Evolutionary conservation across 176 grass and related monocot genomes (phyloP).

Genomic region (Oryza glumipatula): DNA sequence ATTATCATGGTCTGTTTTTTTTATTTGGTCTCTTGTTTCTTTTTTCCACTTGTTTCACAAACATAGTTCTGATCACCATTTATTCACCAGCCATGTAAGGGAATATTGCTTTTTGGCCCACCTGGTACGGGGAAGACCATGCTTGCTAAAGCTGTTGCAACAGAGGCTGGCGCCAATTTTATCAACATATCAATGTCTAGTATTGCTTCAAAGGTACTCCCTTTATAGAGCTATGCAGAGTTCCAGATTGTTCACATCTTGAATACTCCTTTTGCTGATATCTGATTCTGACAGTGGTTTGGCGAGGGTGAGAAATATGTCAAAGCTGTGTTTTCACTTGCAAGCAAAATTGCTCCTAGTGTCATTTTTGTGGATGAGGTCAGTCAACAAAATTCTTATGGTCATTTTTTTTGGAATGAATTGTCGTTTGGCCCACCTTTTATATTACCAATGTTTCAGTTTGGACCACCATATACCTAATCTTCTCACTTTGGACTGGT

Average conservation of each 20-base stretch:
- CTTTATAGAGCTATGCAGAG: conserved; percentile 26
- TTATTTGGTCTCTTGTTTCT: background rate
- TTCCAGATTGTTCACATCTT: conserved; percentile 37
- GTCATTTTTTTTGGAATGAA: background rate
- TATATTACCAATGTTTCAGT: no score
- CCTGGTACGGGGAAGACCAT: conserved; percentile 97
- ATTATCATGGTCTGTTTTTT: conserved; percentile 14
- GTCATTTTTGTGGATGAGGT: conserved; percentile 99
- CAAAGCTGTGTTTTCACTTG: conserved; percentile 93
- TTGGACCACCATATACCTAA: no score
- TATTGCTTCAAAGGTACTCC: conserved; percentile 86
- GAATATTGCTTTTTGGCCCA: conserved; percentile 96
- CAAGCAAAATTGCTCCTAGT: conserved; percentile 98
- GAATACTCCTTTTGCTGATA: conserved; percentile 27
- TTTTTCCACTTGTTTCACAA: conserved; percentile 12
- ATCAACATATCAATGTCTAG: conserved; percentile 99
- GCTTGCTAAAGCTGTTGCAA: conserved; percentile 99
- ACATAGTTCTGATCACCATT: conserved; percentile 29
- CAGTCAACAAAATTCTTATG: conserved; percentile 37
- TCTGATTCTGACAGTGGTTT: conserved; percentile 83
- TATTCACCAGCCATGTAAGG: conserved; percentile 85
- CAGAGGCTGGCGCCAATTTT: conserved; percentile 97
- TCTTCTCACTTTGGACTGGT: no score
- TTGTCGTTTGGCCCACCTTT: no score
- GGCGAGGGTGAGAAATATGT: conserved; percentile 99